Evolutionary conservation across 2,329 filamentous ascomycete species (phyloP).

Genomic region (Trichoderma brevicompactum): DNA sequence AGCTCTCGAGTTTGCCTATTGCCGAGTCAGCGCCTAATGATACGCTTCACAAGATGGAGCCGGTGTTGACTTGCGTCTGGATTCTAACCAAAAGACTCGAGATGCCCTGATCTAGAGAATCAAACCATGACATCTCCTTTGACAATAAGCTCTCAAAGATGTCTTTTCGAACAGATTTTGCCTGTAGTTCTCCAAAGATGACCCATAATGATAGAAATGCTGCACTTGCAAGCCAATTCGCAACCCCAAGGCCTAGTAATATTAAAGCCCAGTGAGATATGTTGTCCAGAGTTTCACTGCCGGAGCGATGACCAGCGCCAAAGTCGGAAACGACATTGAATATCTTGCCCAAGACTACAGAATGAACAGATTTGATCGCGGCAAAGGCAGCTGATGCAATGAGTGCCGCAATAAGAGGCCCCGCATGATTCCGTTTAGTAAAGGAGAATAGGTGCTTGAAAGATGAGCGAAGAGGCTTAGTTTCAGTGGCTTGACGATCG

Average conservation of each 20-base stretch:
- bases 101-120: conserved; percentile 71
- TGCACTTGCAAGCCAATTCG: conserved; percentile 69
- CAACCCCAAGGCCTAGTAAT: conserved; percentile 65
- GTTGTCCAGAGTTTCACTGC: conserved; percentile 55
- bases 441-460: conserved; percentile 70
- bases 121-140: conserved; percentile 83
- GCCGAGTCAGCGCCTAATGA: not conserved
- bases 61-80: conserved; percentile 65
- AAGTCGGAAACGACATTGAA: conserved; percentile 73
- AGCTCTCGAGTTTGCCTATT: conserved; percentile 81
- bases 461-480: conserved; percentile 33
- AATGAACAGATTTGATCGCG: conserved; percentile 65
- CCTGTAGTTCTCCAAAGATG: conserved; percentile 80
- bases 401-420: conserved; percentile 58
- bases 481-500: not conserved
- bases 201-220: conserved; percentile 73
- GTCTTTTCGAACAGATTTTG: conserved; percentile 63
- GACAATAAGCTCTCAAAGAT: conserved; percentile 72
- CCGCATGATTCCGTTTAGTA: conserved; percentile 63
- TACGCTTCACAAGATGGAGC: not conserved
- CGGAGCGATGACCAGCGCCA: conserved; percentile 58
- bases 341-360: conserved; percentile 73
- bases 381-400: conserved; percentile 63
- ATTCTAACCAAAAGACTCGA: conserved; percentile 71
- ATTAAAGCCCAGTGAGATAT: conserved; percentile 65